Evolutionary conservation across 192 early-diverging fungal species (phyloP), one percentile per base, ranked within the genome.

Genomic region (Umbelopsis vinacea): DNA sequence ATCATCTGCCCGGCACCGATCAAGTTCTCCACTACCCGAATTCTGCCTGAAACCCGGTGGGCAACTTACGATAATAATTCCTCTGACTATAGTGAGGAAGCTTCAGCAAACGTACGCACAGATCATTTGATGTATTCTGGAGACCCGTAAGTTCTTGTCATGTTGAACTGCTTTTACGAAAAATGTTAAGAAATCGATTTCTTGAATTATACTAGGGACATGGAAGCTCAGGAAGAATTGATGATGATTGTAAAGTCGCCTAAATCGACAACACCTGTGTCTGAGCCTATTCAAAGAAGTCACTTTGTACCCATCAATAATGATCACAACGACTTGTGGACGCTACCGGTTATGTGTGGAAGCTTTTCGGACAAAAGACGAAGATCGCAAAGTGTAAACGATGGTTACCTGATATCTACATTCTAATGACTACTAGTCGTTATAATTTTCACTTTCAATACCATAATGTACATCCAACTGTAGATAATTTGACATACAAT

Each of bases 151-250:
- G 48, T 50, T 50, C 14, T 50, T 6, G 8, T 11, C 11, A 43
- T 11, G 2, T 43, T 43, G 29, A 54, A 24, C 22, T 10, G 23
- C 21, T 14, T 3, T 22, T 14, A 26, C 26, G 4, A 54, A 3
- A 1, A 9, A 2, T 24, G 1, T 24, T 26, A 6, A 35, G n/a
- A 15, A 38, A 14, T 15, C 7, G 7, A 29, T 22, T 15, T 5
- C n/a, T 19, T 38, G 57, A 37, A 29, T 35, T 37, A 22, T 19
- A n/a, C 15, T 17, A 63, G 57, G 15, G 57, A 63, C 15, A 37
- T 22, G 33, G 57, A 63, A 35, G 57, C 57, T 63, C 57, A 63
- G 3, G 57, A 63, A n/a, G 57, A 63, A 63, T 8, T 63, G n/a
- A 5, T 63, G 17, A 63, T 35, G 33, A 63, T 63, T 37, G 57